A percentile compares a stretch with the other conserved stretches of the same genome.
These are phyloP conservation scores for Trichoderma polysporum DNA, from an alignment of 2,329 filamentous ascomycete species.

Conservation along the genomic window DNA sequence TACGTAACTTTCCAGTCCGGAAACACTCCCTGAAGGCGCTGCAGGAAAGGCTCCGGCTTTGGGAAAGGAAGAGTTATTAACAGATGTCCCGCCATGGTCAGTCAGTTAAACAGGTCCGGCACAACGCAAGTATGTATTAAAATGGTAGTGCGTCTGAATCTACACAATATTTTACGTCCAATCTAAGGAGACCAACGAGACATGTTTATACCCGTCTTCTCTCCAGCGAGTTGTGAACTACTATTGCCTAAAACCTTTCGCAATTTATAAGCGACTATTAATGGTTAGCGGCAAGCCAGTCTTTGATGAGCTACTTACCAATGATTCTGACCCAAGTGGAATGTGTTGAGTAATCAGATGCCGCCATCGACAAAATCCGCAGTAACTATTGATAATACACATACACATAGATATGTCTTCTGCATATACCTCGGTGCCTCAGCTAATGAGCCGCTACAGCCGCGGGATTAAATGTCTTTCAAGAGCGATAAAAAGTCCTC, in stretches of 20 bases:
- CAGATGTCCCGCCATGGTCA: neutral
- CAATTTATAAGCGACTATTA: neutral
- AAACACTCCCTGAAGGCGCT: neutral
- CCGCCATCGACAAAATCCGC: neutral
- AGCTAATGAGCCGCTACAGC: neutral
- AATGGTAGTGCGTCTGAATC: neutral
- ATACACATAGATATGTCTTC: neutral
- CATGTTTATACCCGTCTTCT: neutral
- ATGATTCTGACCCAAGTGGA: neutral
- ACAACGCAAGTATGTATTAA: neutral
- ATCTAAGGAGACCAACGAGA: neutral
- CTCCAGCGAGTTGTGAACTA: neutral
- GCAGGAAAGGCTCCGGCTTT: neutral
- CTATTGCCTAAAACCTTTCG: neutral
- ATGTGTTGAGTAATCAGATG: slow-evolving; percentile 4
- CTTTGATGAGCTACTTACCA: neutral
- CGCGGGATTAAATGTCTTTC: neutral
- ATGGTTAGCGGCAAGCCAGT: neutral
- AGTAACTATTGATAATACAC: neutral
- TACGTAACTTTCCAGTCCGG: slow-evolving; percentile 3
- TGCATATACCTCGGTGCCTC: neutral
- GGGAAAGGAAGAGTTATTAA: slow-evolving; percentile 8
- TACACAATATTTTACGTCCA: neutral
- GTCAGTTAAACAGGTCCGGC: neutral
- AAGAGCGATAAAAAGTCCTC: neutral